Conservation (phyloP, 352 stramenopile species). For the Globisporangium ultimum region DNA sequence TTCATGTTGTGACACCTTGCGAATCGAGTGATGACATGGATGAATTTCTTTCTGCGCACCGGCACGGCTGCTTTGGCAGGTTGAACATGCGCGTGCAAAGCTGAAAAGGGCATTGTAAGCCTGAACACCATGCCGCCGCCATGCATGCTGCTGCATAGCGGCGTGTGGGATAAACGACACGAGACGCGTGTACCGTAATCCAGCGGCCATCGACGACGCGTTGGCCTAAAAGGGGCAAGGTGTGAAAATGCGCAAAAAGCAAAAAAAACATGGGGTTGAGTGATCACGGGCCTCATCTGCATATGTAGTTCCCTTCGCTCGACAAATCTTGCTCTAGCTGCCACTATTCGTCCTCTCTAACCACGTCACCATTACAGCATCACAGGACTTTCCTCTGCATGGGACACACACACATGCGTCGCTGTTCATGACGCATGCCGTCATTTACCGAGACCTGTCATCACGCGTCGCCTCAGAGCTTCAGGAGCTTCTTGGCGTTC, state of each 20-base stretch:
- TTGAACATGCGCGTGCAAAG: not conserved
- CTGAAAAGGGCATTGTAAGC: not conserved
- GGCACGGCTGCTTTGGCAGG: too few species aligned
- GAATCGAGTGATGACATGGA: not conserved
- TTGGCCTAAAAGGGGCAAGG: not conserved
- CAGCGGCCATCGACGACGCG: not conserved
- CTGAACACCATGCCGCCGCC: too few species aligned
- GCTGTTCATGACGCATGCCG: too few species aligned
- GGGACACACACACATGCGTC: too few species aligned
- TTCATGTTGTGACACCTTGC: not conserved
- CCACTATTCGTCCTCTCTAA: too few species aligned
- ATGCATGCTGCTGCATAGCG: slow-evolving; percentile 1
- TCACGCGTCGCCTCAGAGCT: slow-evolving; percentile 4
- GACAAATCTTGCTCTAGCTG: too few species aligned
- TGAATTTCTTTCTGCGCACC: not conserved
- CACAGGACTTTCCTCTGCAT: too few species aligned
- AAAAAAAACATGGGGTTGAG: too few species aligned
- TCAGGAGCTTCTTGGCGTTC: slow-evolving; percentile 33
- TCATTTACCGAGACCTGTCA: not conserved
- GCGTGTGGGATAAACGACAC: not conserved
- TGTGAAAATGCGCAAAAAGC: too few species aligned
- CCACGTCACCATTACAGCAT: too few species aligned
- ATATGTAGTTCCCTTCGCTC: not conserved
- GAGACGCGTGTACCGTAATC: too few species aligned
- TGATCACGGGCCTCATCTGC: too few species aligned